Evolutionary conservation across 2,329 filamentous ascomycete species (phyloP).

Genomic region (Pseudocercospora vitis): DNA sequence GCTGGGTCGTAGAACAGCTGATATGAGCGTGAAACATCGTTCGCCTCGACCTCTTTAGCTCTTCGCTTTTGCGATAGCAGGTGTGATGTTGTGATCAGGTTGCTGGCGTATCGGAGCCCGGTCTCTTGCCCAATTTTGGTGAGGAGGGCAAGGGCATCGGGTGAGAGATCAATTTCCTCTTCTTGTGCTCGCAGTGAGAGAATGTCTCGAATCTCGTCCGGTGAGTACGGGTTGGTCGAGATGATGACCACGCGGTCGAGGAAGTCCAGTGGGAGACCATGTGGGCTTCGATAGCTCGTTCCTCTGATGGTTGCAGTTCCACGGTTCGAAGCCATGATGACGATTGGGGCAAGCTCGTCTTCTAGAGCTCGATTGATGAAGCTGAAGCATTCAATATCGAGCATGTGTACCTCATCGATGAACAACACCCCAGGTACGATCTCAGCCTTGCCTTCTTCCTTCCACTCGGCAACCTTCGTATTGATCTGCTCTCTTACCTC

Average conservation of each 20-base stretch:
- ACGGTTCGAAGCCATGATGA: slow-evolving; percentile 99
- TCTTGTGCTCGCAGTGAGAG: slow-evolving; percentile 89
- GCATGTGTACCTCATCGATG: slow-evolving; percentile 99
- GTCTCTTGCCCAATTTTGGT: slow-evolving; percentile 95
- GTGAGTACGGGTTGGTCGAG: slow-evolving; percentile 80
- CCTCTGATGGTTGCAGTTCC: slow-evolving; percentile 89
- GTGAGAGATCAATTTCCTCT: slow-evolving; percentile 88
- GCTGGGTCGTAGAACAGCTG: slow-evolving; percentile 87
- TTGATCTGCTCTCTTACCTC: slow-evolving; percentile 99
- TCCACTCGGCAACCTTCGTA: slow-evolving; percentile 98
- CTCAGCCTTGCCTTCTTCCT: slow-evolving; percentile 97
- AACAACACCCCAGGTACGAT: slow-evolving; percentile 97
- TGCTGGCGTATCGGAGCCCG: slow-evolving; percentile 92
- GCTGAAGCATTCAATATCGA: slow-evolving; percentile 98
- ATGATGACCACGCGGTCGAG: slow-evolving; percentile 95
- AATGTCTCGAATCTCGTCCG: slow-evolving; percentile 89
- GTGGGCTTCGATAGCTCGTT: slow-evolving; percentile 88
- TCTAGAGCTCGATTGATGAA: slow-evolving; percentile 97
- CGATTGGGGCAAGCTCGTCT: slow-evolving; percentile 89
- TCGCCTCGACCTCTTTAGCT: slow-evolving; percentile 76
- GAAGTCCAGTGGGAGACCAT: slow-evolving; percentile 93
- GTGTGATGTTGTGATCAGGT: slow-evolving; percentile 92
- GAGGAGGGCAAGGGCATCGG: slow-evolving; percentile 86
- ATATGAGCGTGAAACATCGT: slow-evolving; percentile 92
- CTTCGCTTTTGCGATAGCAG: slow-evolving; percentile 82